phyloP scores from a whole-genome alignment of 2,329 filamentous ascomycete species.

The Trichophyton simii region DNA sequence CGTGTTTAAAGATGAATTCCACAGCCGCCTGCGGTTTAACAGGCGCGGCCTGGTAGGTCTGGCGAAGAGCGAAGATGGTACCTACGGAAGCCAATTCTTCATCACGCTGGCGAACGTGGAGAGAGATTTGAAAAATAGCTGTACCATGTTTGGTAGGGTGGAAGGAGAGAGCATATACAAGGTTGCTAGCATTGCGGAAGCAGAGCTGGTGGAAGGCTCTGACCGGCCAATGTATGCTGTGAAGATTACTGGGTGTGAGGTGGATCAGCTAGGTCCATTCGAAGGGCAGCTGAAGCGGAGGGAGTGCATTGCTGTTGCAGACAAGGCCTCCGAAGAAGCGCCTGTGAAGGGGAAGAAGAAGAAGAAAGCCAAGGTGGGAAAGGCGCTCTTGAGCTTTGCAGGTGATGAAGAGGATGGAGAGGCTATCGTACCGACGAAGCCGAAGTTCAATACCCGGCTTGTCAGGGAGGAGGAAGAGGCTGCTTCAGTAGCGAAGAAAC shows the following conservation, averaged over 20 bases:
- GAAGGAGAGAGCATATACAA: conserved; percentile 95
- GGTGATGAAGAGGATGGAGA: conserved; percentile 27
- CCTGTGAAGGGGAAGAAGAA: conserved; percentile 31
- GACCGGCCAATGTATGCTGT: conserved; percentile 80
- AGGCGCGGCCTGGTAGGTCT: conserved; percentile 83
- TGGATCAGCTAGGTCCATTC: conserved; percentile 35
- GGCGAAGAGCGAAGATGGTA: conserved; percentile 63
- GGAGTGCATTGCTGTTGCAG: conserved; percentile 23
- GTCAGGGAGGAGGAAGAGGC: conserved; percentile 24
- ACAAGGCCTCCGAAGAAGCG: conserved; percentile 14
- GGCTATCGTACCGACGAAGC: conserved; percentile 30
- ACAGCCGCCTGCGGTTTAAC: conserved; percentile 86
- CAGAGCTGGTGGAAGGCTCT: conserved; percentile 62
- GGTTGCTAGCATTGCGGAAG: conserved; percentile 81
- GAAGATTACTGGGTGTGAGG: conserved; percentile 47
- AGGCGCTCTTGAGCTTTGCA: conserved; percentile 36
- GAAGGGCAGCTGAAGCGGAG: conserved; percentile 35
- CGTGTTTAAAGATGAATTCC: conserved; percentile 78
- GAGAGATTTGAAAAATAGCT: conserved; percentile 74
- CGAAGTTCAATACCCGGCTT: conserved; percentile 38
- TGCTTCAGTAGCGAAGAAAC: conserved; percentile 11
- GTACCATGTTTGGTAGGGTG: conserved; percentile 85
- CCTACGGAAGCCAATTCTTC: conserved; percentile 95
- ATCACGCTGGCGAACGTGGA: conserved; percentile 71
- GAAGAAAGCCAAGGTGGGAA: conserved; percentile 31